Evolutionary conservation across 345 rosid genomes (phyloP), one percentile per base, ranked within the genome.

Genomic region (Theobroma cacao): DNA sequence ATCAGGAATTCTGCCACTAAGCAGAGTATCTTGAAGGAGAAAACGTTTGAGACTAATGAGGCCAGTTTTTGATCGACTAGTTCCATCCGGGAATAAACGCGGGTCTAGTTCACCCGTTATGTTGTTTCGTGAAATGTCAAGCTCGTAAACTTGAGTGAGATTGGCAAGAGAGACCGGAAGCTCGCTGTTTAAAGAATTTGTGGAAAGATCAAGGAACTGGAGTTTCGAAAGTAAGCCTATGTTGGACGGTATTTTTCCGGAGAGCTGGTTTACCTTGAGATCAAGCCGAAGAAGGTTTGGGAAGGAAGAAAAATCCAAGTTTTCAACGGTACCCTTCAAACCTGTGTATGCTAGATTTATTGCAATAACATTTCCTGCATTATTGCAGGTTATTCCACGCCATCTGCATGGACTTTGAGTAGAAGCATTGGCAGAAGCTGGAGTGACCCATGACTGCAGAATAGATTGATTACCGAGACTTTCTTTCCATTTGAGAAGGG

Each of bases 161-260:
- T 55, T 78, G 41, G 72, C 55, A 24, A 75, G 77, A 13, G 72
- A 31, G 5, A 72, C 59, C 9, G 80, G 78, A 56, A 80, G 79
- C 4, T 0, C 3, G 1, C 80, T 64, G 1, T 55, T n/a, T 2
- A 73, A 41, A 18, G 11, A 15, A 28, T 72, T 65, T 6, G 58
- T 3, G 7, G 62, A 72, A 20, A 77, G 66, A 45, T 81, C 80
- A 30, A 81, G 69, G 61, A 61, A 81, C 12, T 47, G 30, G 41
- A 77, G 80, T 2, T 70, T 81, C 22, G 80, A 41, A 18, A 79
- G 76, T 7, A 11, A 66, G 22, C 75, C 63, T 7, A 82, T 79
- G 28, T 68, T 26, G 5, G 81, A 47, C 0, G 72, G 78, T 45
- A 82, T 79, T 22, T 5, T 53, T 56, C 82, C 72, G n/a, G 22